These are phyloP conservation scores for Alternaria metachromatica DNA, from an alignment of 2,329 filamentous ascomycete genomes.

Conservation along the genomic window DNA sequence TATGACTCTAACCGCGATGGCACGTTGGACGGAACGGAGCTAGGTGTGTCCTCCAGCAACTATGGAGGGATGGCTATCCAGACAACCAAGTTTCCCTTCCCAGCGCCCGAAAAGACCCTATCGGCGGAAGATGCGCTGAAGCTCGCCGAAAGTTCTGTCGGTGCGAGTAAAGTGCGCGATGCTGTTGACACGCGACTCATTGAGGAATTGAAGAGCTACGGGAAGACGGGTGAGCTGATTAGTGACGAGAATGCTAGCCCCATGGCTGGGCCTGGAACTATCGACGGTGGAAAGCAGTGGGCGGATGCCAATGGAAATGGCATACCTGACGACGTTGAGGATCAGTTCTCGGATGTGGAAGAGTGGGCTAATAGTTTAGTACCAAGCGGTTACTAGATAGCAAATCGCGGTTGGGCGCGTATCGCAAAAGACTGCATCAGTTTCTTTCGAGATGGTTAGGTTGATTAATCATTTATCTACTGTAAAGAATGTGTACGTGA, in stretches of 20 bases:
- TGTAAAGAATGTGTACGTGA: not conserved
- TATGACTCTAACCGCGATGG: constrained; percentile 61
- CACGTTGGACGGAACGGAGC: constrained; percentile 55
- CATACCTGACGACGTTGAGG: constrained; percentile 59
- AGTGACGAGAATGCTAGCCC: constrained; percentile 53
- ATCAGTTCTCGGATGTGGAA: constrained; percentile 56
- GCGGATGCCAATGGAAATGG: constrained; percentile 58
- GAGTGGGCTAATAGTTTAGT: constrained; percentile 60
- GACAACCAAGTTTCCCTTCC: constrained; percentile 52
- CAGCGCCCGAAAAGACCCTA: constrained; percentile 51
- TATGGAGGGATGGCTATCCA: constrained; percentile 58
- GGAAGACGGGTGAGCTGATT: constrained; percentile 55
- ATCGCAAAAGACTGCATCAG: not conserved
- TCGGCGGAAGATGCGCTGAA: constrained; percentile 51
- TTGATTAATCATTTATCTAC: not conserved
- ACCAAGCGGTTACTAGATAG: constrained; percentile 25
- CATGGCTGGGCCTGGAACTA: constrained; percentile 51
- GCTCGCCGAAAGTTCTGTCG: constrained; percentile 51
- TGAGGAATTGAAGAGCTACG: constrained; percentile 55
- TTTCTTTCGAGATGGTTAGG: not conserved
- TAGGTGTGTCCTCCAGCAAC: constrained; percentile 53
- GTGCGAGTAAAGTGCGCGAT: constrained; percentile 56
- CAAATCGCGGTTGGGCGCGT: not conserved
- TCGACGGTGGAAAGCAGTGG: constrained; percentile 49
- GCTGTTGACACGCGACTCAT: constrained; percentile 54